Conservation (phyloP, 2,329 filamentous ascomycete species). For the Pseudogymnoascus pannorum region DNA sequence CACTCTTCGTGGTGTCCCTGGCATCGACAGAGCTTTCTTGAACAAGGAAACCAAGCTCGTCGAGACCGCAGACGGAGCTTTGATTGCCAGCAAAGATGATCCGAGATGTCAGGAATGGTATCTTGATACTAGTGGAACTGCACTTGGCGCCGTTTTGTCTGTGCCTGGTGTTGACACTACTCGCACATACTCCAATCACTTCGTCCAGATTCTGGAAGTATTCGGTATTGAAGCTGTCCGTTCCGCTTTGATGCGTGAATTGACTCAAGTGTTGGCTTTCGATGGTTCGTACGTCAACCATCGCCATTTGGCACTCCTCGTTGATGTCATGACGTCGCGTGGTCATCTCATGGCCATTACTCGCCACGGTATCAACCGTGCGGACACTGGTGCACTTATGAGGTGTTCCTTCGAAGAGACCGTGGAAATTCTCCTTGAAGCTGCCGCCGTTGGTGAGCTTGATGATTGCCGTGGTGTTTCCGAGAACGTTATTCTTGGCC, state of each 20-base stretch:
- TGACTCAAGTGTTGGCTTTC: conserved; percentile 90
- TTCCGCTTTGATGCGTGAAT: conserved; percentile 75
- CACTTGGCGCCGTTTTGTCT: conserved; percentile 73
- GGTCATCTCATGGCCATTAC: conserved; percentile 94
- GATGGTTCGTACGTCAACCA: conserved; percentile 99
- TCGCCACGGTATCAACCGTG: conserved; percentile 95
- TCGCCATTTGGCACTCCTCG: conserved; percentile 87
- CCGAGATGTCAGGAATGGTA: conserved; percentile 84
- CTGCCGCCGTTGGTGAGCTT: conserved; percentile 86
- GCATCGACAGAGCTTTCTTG: conserved; percentile 87
- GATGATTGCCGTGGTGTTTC: conserved; percentile 98
- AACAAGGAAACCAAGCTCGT: conserved; percentile 68
- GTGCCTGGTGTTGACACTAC: conserved; percentile 82
- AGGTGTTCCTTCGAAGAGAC: conserved; percentile 99
- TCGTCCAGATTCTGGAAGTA: conserved; percentile 88
- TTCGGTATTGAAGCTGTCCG: conserved; percentile 95
- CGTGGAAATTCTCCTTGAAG: conserved; percentile 94
- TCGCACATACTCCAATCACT: conserved; percentile 88
- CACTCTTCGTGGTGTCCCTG: conserved; percentile 81
- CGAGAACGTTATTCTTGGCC: conserved; percentile 96
- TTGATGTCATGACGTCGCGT: conserved; percentile 96
- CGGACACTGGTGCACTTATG: conserved; percentile 97
- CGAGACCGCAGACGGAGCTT: conserved; percentile 60
- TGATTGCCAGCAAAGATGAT: conserved; percentile 68
- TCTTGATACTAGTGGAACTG: conserved; percentile 86